Percentiles rank a stretch among this genome's conserved stretches.
phyloP scores from a whole-genome alignment of 306 rosid genomes.

The Medicago arabica region DNA sequence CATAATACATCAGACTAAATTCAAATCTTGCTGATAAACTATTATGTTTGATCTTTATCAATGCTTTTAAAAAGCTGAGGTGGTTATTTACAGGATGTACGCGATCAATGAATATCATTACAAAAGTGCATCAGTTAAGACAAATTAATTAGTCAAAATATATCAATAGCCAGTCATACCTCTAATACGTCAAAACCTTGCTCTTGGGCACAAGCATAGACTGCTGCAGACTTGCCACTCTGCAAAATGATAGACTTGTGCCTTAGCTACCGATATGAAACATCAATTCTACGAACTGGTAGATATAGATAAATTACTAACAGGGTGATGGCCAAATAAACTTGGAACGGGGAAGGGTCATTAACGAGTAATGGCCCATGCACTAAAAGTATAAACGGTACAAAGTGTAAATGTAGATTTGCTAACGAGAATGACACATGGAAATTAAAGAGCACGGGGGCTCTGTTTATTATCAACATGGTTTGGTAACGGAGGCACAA shows the following conservation, averaged over 20 bases:
- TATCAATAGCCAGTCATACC: slow-evolving; percentile 54
- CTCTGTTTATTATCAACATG: neutral
- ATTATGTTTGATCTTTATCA: slow-evolving; percentile 18
- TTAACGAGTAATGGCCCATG: neutral
- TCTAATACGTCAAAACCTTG: slow-evolving; percentile 84
- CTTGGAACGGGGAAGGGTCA: slow-evolving; percentile 5
- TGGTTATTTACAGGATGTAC: slow-evolving; percentile 28
- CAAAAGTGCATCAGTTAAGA: slow-evolving; percentile 19
- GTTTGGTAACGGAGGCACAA: slow-evolving; percentile 10
- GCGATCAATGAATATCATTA: slow-evolving; percentile 28
- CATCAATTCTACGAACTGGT: slow-evolving; percentile 13
- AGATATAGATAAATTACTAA: slow-evolving; percentile 26
- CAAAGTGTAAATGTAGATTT: slow-evolving; percentile 22
- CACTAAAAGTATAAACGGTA: slow-evolving; percentile 3
- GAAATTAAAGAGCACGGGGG: slow-evolving; percentile 17
- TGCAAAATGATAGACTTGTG: slow-evolving; percentile 52
- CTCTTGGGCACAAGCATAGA: slow-evolving; percentile 94
- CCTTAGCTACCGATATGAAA: slow-evolving; percentile 40
- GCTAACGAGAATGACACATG: neutral
- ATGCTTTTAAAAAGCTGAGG: slow-evolving; percentile 29
- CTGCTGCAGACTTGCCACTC: slow-evolving; percentile 98
- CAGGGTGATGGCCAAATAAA: slow-evolving; percentile 17
- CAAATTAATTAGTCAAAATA: slow-evolving; percentile 28
- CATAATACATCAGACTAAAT: slow-evolving; percentile 28
- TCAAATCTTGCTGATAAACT: slow-evolving; percentile 24